Conservation (phyloP, 805 yeast species). For the Kockiozyma suomiensis region DNA sequence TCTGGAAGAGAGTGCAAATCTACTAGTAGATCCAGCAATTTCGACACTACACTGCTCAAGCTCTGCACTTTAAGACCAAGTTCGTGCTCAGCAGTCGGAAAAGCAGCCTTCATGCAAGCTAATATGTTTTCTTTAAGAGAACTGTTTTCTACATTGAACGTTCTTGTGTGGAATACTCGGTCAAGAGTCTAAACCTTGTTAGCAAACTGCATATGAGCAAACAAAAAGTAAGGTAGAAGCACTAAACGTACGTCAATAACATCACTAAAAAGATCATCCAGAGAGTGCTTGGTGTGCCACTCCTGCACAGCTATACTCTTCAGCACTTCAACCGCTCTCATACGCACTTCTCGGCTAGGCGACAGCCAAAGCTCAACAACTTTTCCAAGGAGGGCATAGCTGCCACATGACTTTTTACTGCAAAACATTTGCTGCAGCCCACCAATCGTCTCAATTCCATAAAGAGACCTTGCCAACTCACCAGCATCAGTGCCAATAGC, state of each 20-base stretch:
- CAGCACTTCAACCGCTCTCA: constrained; percentile 63
- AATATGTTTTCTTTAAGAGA: constrained; percentile 59
- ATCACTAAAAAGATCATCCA: constrained; percentile 21
- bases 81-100: constrained; percentile 59
- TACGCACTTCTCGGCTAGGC: constrained; percentile 60
- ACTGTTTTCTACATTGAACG: constrained; percentile 53
- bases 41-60: constrained; percentile 47
- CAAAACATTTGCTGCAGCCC: constrained; percentile 70
- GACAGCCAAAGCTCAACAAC: constrained; percentile 71
- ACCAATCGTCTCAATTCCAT: constrained; percentile 63
- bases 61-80: constrained; percentile 50
- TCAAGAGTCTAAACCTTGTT: constrained; percentile 53
- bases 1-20: constrained; percentile 74
- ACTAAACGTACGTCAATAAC: constrained; percentile 23
- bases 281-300: constrained; percentile 50
- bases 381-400: constrained; percentile 49
- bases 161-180: constrained; percentile 57
- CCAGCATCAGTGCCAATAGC: constrained; percentile 65
- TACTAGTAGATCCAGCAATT: constrained; percentile 63
- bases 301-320: constrained; percentile 76
- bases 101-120: constrained; percentile 52
- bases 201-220: neutral
- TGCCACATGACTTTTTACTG: constrained; percentile 5
- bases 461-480: constrained; percentile 57
- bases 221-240: neutral